Evolutionary conservation across 2,329 filamentous ascomycete genomes (phyloP), one percentile per base, ranked within the genome.

Genomic region (Colletotrichum sp.): DNA sequence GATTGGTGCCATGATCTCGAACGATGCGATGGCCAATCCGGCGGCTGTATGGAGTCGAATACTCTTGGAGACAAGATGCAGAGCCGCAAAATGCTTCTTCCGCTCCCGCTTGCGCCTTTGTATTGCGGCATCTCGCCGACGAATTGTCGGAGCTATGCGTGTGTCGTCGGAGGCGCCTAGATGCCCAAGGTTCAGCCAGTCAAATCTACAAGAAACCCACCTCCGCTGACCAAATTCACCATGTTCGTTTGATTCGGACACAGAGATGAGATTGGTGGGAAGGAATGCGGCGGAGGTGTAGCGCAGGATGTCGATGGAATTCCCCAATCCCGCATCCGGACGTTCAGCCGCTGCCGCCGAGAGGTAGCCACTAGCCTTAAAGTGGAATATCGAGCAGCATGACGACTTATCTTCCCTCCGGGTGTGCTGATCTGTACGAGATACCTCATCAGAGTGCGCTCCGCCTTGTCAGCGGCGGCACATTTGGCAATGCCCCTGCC

Each of bases 281-380:
- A 68, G 21, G 12, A 34, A 68, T 27, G 34, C 33, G 31, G n/a
- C 33, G 24, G 27, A 33, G 58, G 27, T 47, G 47, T 24, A 34
- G 33, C 34, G 43, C 34, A 36, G 6, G 68, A 58, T 36, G 27
- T 65, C 55, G 27, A 24, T 51, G 57, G 68, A 43, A 59, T 33
- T 58, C 51, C 9, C 62, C 29, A 33, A 29, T 57, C n/a, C 68
- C 34, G 71, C 62, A 66, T 71, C 55, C 68, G 68, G 71, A 31
- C n/a, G 38, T 63, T 63, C 57, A 71, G 57, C 57, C 38, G 68
- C 61, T 70, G 43, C 29, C 54, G 38, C 29, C 24, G 24, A 21
- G 16, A 70, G 57, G 61, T 24, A 7, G 55, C 67, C 58, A 54
- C 55, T 65, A 73, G 66, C 34, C 67, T 59, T 12, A 51, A 70